A percentile compares a stretch with the other conserved stretches of the same genome.
Evolutionary conservation across 805 yeast genomes (phyloP).

Genomic region (Yarrowia yakushimensis): DNA sequence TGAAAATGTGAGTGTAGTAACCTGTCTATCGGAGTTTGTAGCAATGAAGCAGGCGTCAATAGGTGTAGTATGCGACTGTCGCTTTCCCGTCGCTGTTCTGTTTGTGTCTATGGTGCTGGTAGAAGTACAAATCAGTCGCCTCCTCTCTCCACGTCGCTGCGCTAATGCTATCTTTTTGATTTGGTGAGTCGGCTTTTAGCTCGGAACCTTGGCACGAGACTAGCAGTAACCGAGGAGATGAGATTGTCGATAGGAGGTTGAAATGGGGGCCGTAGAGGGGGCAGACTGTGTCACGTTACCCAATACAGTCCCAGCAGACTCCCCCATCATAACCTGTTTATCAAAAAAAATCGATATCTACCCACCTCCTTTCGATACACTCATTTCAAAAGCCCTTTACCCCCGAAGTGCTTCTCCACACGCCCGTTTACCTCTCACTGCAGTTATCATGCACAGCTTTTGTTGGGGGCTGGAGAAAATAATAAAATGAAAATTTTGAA

Average conservation of each 20-base stretch:
- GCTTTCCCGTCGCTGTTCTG: neutral
- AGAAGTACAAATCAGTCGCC: too few species aligned
- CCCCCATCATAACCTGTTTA: too few species aligned
- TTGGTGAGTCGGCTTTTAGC: conserved; percentile 2
- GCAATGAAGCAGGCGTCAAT: too few species aligned
- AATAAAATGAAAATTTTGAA: neutral
- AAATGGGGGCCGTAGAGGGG: neutral
- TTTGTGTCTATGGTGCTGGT: neutral
- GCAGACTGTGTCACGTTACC: neutral
- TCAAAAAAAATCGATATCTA: too few species aligned
- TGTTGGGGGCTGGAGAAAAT: conserved; percentile 7
- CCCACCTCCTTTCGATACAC: neutral
- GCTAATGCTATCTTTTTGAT: conserved; percentile 21
- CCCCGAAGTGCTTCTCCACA: conserved; percentile 3
- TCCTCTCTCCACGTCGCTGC: neutral
- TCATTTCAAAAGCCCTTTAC: neutral
- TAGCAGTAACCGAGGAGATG: neutral
- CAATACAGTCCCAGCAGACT: too few species aligned
- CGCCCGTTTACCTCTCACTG: conserved; percentile 6
- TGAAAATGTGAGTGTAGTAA: too few species aligned
- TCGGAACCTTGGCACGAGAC: conserved; percentile 23
- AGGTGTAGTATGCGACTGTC: too few species aligned
- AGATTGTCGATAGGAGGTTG: neutral
- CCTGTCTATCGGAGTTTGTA: too few species aligned
- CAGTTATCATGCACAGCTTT: neutral